Evolutionary conservation across 495 filamentous ascomycete species (phyloP), one percentile per base, ranked within the genome.

Genomic region (Xylaria cubensis): DNA sequence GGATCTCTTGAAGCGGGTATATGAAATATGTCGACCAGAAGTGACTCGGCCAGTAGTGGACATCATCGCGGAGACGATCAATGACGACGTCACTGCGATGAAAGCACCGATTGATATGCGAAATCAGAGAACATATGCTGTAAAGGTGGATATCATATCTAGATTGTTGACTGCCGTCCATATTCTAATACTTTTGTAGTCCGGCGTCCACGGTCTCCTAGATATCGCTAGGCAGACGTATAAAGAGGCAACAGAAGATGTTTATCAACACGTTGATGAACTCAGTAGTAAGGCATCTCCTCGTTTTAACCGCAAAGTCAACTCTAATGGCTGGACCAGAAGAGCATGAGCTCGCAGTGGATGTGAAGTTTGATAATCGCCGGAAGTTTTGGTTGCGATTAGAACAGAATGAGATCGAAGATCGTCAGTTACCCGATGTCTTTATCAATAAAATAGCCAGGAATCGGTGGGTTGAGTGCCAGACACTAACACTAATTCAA

Each of bases 51-150:
- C 85, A 5, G 84, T 95, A 4, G 83, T 91, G 65, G 78, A 85
- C 9, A 74, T 93, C 3, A 95, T 98, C 67, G 82, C 89, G 61
- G 79, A 83, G 36, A 90, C 89, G 0, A 91, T 99, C 73, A 97
- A 98, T 70, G 89, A 93, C 61, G 92, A 96, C 79, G 91, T 92
- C 1, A 87, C 85, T 4, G 97, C 92, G 76, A 90, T 93, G 73
- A 93, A 87, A 63, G 88, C 90, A 51, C 93, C 96, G 3, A 86
- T 98, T 12, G 96, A 97, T 71, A 84, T 97, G 66, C 88, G 94
- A 64, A 97, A 98, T 75, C 97, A 99, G 79, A 86, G 96, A 62
- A 94, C 93, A 15, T 97, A 97, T 82, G 96, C 96, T 65, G 89
- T 99, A 48, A 96, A 92, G 85, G 93, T 94, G 74, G 70, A 74